Evolutionary conservation across 257 asterid species (phyloP).

Genomic region (Nicotiana paniculata): DNA sequence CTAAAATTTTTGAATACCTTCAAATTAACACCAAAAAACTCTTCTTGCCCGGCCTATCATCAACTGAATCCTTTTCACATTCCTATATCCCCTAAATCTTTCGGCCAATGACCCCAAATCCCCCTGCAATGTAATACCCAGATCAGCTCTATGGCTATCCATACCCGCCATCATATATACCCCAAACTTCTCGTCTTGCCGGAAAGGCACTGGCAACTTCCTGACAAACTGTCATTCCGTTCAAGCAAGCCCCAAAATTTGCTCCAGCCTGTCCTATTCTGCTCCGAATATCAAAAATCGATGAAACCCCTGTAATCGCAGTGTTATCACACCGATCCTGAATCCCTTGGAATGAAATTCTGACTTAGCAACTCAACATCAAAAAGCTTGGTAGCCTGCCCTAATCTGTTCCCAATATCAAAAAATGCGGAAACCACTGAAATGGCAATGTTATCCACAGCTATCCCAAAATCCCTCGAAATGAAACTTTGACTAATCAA

Average conservation of each 20-base stretch:
- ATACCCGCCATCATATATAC: constrained; percentile 31
- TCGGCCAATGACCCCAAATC: constrained; percentile 82
- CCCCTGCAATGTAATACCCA: constrained; percentile 57
- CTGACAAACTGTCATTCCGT: constrained; percentile 66
- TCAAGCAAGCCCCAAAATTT: constrained; percentile 68
- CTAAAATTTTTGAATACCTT: constrained; percentile 68
- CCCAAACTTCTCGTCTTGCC: constrained; percentile 49
- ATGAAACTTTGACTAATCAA: constrained; percentile 55
- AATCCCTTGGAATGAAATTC: constrained; percentile 51
- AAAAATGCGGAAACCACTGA: constrained; percentile 75
- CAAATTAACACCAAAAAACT: constrained; percentile 36
- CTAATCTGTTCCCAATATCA: constrained; percentile 19
- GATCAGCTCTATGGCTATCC: constrained; percentile 31
- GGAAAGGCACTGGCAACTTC: constrained; percentile 66
- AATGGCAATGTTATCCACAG: constrained; percentile 48
- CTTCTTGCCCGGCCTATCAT: constrained; percentile 49
- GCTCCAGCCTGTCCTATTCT: constrained; percentile 87
- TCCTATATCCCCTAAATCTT: constrained; percentile 59
- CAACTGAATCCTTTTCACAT: constrained; percentile 37
- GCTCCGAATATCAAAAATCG: constrained; percentile 81
- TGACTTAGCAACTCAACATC: constrained; percentile 66
- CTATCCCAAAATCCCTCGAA: constrained; percentile 51
- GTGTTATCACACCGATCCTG: constrained; percentile 63
- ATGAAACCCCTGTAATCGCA: constrained; percentile 58
- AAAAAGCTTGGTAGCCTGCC: constrained; percentile 39